Evolutionary conservation across 805 yeast species (phyloP), one percentile per base, ranked within the genome.

Genomic region (Lipomyces spencermartinsiae): DNA sequence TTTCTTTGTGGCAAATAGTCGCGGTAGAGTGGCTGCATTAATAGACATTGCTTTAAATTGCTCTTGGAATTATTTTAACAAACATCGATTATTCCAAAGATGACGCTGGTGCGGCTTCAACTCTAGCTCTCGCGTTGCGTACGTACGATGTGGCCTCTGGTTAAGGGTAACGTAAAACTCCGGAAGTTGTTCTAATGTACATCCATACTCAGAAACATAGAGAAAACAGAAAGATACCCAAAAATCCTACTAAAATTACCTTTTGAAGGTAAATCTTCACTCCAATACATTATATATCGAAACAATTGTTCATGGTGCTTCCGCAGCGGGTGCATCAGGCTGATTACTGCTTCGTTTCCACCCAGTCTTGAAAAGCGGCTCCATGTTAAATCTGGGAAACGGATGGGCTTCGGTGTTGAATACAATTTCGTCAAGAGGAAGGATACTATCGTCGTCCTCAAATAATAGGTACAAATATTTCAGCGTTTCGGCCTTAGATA

Each of bases 371-470:
- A 69, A 69, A 4, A 62, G 58, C 2, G 72, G 69, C 4, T 39
- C 66, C 61, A 63, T 54, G 33, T 58, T 49, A 49, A 71, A 71
- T n/a, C 58, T 59, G 19, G 97, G 97, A 79, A 93, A 86, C 49
- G 97, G 95, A 77, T 93, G 98, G 0, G 97, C 98, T 76, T 93
- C 97, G 1, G 97, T 92, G 80, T 92, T 93, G 82, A 91, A 92
- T 5, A 93, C 92, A 63, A 88, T 84, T 66, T 87, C 80, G 59
- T 85, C 86, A 73, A 93, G 80, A 37, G 93, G 92, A 71, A 90
- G 79, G 64, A 86, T 83, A 70, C 84, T 82, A 19, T 83, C 83
- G 73, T 87, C 87, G 67, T 87, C 90, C 71, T 91, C 95, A 79
- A 92, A 92, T 70, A 92, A 80, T 65, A 92, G 79, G 75, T 91